Percentiles rank a stretch among this genome's conserved stretches.
Evolutionary conservation across 225 moss, liverwort and hornwort species (phyloP).

Genomic region (Physcomitrellopsis africana): DNA sequence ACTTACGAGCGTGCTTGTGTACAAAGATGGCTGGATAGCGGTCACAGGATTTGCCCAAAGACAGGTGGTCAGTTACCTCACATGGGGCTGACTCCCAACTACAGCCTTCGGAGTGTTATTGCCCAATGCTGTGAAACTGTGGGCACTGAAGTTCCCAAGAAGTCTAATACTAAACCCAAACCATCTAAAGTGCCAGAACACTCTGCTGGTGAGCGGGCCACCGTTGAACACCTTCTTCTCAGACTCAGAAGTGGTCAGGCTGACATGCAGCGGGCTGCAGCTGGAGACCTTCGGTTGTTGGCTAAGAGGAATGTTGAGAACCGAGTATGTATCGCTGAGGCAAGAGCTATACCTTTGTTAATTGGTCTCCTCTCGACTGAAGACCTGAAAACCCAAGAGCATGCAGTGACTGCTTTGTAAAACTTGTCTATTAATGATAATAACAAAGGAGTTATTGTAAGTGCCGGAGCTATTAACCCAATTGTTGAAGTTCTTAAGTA

Average conservation of each 20-base stretch:
- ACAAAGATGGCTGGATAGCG: slow-evolving; percentile 64
- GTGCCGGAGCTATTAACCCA: slow-evolving; percentile 68
- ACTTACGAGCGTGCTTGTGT: slow-evolving; percentile 67
- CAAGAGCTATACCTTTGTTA: slow-evolving; percentile 68
- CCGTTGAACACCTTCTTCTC: slow-evolving; percentile 53
- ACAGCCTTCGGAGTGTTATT: slow-evolving; percentile 64
- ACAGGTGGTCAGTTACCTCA: slow-evolving; percentile 56
- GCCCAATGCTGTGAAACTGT: slow-evolving; percentile 67
- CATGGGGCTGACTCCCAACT: slow-evolving; percentile 61
- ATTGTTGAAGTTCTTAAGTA: slow-evolving; percentile 74
- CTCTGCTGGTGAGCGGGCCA: slow-evolving; percentile 49
- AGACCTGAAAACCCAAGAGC: slow-evolving; percentile 67
- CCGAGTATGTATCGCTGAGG: slow-evolving; percentile 65
- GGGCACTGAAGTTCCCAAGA: slow-evolving; percentile 57
- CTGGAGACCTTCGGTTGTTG: slow-evolving; percentile 61
- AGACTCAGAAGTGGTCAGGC: slow-evolving; percentile 56
- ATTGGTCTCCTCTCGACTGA: slow-evolving; percentile 50
- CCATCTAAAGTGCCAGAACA: slow-evolving; percentile 28
- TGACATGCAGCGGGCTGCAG: slow-evolving; percentile 65
- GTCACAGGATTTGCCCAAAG: slow-evolving; percentile 61
- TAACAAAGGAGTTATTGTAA: slow-evolving; percentile 65
- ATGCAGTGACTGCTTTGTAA: slow-evolving; percentile 68
- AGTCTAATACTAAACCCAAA: slow-evolving; percentile 28
- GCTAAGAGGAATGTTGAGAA: slow-evolving; percentile 71
- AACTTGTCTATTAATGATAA: slow-evolving; percentile 70